A percentile compares a stretch with the other conserved stretches of the same genome.
These are phyloP conservation scores for Gautieria morchelliformis DNA, from an alignment of 768 basidiomycete genomes.

Conservation along the genomic window DNA sequence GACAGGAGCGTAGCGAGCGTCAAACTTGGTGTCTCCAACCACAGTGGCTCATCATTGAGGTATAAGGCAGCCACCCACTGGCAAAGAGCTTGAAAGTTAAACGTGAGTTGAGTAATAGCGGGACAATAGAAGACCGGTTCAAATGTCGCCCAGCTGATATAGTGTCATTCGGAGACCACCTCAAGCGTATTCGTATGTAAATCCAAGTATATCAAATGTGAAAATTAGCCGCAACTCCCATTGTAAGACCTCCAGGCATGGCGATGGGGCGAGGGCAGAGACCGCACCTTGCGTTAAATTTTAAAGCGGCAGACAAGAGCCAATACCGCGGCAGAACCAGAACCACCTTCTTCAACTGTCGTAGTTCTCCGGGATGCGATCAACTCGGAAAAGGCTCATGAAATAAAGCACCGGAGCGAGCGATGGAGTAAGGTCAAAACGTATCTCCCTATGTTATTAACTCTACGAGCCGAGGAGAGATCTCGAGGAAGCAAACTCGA, in stretches of 20 bases:
- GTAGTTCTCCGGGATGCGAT: too few species aligned
- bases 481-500: background rate
- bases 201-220: conserved; percentile 33
- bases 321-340: conserved; percentile 45
- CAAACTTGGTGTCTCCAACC: background rate
- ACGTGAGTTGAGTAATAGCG: conserved; percentile 24
- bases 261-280: conserved; percentile 35
- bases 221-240: conserved; percentile 41
- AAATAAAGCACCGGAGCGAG: background rate
- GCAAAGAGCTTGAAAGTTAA: conserved; percentile 22
- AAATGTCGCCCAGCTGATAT: conserved; percentile 26
- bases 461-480: background rate
- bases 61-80: conserved; percentile 15
- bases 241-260: conserved; percentile 37
- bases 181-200: conserved; percentile 16
- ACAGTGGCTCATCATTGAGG: conserved; percentile 16
- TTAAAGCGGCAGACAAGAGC: conserved; percentile 33
- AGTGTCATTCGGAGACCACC: conserved; percentile 14
- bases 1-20: conserved; percentile 27
- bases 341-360: conserved; percentile 30
- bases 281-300: too few species aligned
- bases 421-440: background rate
- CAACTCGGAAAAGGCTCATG: too few species aligned
- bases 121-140: conserved; percentile 26
- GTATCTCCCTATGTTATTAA: background rate